phyloP scores from a whole-genome alignment of 2,329 filamentous ascomycete genomes.

The Penicillium sp. region DNA sequence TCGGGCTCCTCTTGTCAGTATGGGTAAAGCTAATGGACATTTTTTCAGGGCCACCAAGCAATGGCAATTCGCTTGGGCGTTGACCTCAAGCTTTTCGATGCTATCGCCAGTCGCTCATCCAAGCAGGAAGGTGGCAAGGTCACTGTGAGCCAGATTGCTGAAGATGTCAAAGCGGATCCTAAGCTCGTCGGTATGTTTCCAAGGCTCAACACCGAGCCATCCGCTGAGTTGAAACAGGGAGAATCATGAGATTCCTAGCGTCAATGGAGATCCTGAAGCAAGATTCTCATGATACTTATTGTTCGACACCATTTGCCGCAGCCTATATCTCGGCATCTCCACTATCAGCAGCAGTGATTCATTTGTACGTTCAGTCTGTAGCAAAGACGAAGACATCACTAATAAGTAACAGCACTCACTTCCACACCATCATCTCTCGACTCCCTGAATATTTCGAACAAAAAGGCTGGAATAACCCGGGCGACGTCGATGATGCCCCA shows the following conservation, averaged over 20 bases:
- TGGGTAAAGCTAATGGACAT: background rate
- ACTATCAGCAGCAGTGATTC: no score
- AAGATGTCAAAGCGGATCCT: background rate
- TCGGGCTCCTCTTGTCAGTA: background rate
- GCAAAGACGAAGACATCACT: no score
- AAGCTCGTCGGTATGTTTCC: background rate
- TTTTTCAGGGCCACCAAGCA: background rate
- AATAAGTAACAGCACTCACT: no score
- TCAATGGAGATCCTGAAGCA: no score
- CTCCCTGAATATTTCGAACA: no score
- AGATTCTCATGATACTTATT: no score
- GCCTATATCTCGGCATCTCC: no score
- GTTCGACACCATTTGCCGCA: no score
- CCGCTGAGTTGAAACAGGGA: background rate
- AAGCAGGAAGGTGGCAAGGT: background rate
- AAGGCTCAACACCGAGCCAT: background rate
- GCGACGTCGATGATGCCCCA: no score
- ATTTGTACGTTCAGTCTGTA: no score
- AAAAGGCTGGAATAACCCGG: no score
- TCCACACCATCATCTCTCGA: no score
- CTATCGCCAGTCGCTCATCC: background rate
- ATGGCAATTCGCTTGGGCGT: conserved; percentile 2
- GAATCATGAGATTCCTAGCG: background rate
- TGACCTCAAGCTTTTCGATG: conserved; percentile 4
- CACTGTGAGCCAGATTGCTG: background rate